Percentiles rank a stretch among this genome's conserved stretches.
phyloP scores from a whole-genome alignment of 1,284 basidiomycete species.

The Cryptococcus depauperatus region DNA sequence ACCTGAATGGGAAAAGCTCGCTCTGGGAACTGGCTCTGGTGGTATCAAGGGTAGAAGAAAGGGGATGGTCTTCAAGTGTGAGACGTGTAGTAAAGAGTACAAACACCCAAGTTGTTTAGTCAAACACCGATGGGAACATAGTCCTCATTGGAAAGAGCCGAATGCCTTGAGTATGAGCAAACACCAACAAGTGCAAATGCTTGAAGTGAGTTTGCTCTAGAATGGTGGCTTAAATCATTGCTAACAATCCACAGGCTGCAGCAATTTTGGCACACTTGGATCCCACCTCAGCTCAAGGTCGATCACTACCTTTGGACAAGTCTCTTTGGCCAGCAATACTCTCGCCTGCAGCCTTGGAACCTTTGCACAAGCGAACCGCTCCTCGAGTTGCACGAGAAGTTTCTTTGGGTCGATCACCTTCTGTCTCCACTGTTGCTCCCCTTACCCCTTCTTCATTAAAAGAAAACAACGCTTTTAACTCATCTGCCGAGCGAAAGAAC shows the following conservation, averaged over 20 bases:
- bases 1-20: conserved; percentile 33
- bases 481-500: conserved; percentile 8
- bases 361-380: conserved; percentile 16
- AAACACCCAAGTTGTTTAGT: conserved; percentile 89
- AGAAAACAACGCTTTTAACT: conserved; percentile 22
- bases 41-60: conserved; percentile 54
- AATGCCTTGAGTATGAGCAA: conserved; percentile 90
- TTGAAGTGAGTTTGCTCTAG: conserved; percentile 57
- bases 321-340: conserved; percentile 56
- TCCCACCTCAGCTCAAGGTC: conserved; percentile 51
- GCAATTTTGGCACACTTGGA: conserved; percentile 84
- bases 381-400: conserved; percentile 32
- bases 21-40: conserved; percentile 42
- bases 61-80: conserved; percentile 80
- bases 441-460: conserved; percentile 36
- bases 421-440: conserved; percentile 25
- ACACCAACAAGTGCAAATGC: conserved; percentile 94
- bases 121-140: conserved; percentile 97
- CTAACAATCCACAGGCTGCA: conserved; percentile 56
- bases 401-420: conserved; percentile 36
- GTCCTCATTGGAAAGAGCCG: conserved; percentile 92
- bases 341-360: conserved; percentile 27
- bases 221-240: not conserved
- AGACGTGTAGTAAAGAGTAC: conserved; percentile 88
- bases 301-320: conserved; percentile 87